Evolutionary conservation across 768 basidiomycete species (phyloP), one percentile per base, ranked within the genome.

Genomic region (Termitomyces bulborhizus): DNA sequence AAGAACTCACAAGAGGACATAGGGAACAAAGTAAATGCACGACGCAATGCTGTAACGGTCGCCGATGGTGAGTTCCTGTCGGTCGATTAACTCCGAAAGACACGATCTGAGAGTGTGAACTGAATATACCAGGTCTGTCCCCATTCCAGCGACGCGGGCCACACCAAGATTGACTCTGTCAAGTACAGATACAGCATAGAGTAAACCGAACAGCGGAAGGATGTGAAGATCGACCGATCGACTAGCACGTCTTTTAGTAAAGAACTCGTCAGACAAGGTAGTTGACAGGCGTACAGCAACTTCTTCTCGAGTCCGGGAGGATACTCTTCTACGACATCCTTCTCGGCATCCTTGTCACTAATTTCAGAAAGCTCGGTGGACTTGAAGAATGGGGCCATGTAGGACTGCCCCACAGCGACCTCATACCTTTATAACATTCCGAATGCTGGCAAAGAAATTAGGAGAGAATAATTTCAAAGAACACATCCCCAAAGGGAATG

Each of bases 1-100:
- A 15, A 27, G 6, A 18, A 37, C 73, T 53, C 45, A 76, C 76
- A 74, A 61, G 13, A 77, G 53, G 49, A 73, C 71, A 53, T 76
- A 78, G 1, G 75, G 76, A 7, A 75, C 67, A 52, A 76, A 76
- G 54, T 75, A 76, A 6, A 76, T 47, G 48, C 70, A 73, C 18
- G 71, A 72, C 7, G 69, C 70, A 41, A 76, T 71, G 48, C 70
- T 75, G 59, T 66, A 76, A 41, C 76, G 66, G 15, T 62, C 59
- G 9, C 70, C 71, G 27, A 68, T 58, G n/a, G 53, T 56, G 16
- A 73, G 61, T 55, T 64, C 58, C 73, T 73, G 51, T 12, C 18
- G 3, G 40, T 32, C 43, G 6, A 13, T 48, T 13, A n/a, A 5
- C 24, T 21, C 6, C 21, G 21, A 59, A 40, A 9, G n/a, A n/a